Evolutionary conservation across 805 yeast genomes (phyloP).

Genomic region (Clavispora carvajalis): DNA sequence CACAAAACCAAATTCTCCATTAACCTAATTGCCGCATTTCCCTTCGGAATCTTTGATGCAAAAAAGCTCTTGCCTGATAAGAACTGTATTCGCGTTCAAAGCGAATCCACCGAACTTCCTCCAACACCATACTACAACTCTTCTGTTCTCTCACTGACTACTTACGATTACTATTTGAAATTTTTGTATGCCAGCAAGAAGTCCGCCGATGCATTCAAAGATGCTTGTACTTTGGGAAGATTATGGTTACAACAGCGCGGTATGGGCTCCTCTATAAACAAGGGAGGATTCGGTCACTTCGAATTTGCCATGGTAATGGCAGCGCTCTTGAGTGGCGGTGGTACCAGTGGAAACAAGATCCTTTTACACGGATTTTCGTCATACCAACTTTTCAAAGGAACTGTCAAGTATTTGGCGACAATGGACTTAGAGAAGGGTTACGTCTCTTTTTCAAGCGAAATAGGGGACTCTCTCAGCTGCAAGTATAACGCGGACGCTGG

Average conservation of each 20-base stretch:
- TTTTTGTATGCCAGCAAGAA: constrained; percentile 72
- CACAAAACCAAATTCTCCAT: constrained; percentile 66
- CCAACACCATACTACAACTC: constrained; percentile 89
- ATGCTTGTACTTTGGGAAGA: constrained; percentile 82
- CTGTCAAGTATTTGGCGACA: constrained; percentile 73
- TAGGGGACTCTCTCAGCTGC: constrained; percentile 41
- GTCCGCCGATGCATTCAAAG: constrained; percentile 73
- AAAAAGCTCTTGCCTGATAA: constrained; percentile 74
- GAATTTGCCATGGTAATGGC: constrained; percentile 83
- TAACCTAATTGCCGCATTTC: constrained; percentile 69
- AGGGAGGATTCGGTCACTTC: constrained; percentile 88
- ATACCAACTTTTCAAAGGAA: constrained; percentile 89
- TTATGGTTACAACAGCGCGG: constrained; percentile 91
- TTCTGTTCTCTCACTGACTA: constrained; percentile 63
- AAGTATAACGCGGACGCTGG: constrained; percentile 49
- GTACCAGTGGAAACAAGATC: constrained; percentile 66
- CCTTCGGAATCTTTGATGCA: constrained; percentile 62
- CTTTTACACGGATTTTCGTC: constrained; percentile 85
- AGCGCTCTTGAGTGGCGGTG: constrained; percentile 79
- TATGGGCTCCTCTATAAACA: constrained; percentile 53
- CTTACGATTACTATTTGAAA: constrained; percentile 66
- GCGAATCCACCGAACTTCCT: constrained; percentile 40
- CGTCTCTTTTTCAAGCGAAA: constrained; percentile 56
- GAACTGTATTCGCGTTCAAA: constrained; percentile 74
- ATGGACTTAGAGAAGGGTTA: constrained; percentile 66